A percentile compares a stretch with the other conserved stretches of the same genome.
These are phyloP conservation scores for Ustilago loliicola DNA, from an alignment of 1,284 basidiomycete species.

Conservation along the genomic window DNA sequence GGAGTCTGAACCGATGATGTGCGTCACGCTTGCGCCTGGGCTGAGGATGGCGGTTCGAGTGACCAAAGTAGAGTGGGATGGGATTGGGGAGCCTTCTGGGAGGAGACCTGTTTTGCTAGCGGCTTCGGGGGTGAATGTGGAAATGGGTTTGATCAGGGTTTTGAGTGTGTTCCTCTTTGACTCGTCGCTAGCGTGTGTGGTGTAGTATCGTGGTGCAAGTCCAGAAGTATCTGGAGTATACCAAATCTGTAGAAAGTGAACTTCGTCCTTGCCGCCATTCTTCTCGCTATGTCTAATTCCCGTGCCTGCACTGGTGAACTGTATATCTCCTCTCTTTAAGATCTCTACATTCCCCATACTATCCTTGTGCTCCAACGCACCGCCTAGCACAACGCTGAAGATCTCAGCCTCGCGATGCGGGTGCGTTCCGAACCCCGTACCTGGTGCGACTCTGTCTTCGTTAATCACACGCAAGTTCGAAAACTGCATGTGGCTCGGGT, in stretches of 20 bases:
- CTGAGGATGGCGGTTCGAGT: constrained; percentile 49
- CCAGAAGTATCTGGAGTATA: constrained; percentile 48
- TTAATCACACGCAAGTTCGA: constrained; percentile 77
- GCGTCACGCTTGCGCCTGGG: constrained; percentile 34
- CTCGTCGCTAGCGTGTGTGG: constrained; percentile 47
- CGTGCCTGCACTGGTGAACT: constrained; percentile 89
- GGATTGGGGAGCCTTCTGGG: constrained; percentile 48
- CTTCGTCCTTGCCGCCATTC: constrained; percentile 76
- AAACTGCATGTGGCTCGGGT: constrained; percentile 74
- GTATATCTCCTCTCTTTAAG: constrained; percentile 86
- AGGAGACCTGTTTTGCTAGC: constrained; percentile 40
- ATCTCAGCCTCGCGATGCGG: constrained; percentile 83
- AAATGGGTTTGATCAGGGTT: constrained; percentile 56
- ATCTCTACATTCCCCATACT: constrained; percentile 90
- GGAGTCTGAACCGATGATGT: constrained; percentile 51
- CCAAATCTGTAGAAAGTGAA: constrained; percentile 65
- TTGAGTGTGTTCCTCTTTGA: constrained; percentile 49
- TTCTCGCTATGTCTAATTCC: constrained; percentile 80
- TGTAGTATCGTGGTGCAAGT: constrained; percentile 56
- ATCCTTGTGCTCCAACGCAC: constrained; percentile 81
- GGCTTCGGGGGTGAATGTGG: constrained; percentile 33
- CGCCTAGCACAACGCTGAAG: constrained; percentile 86
- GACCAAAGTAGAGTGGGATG: constrained; percentile 47
- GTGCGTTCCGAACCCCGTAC: constrained; percentile 87
- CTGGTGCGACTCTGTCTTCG: constrained; percentile 85